Base-by-base conservation (phyloP, 495 filamentous ascomycete species). In the Annulohypoxylon moriforme region DNA sequence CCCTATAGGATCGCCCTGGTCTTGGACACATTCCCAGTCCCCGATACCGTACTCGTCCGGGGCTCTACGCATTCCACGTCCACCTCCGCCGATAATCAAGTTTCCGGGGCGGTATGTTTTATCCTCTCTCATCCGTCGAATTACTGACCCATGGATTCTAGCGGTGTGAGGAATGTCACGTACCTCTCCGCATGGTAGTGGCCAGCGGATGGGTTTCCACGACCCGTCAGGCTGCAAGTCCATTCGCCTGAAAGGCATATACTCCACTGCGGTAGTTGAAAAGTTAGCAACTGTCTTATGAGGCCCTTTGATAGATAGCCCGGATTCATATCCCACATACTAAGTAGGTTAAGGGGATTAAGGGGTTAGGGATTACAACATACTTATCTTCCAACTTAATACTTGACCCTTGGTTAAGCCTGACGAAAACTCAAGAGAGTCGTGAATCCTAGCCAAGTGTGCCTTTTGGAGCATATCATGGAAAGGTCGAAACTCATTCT, bases 201-300 rank as follows among this genome's bases (percentile, higher is more conserved):
- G 93, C 89, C 92, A 94, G 20, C 88, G 80, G 64, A 96, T 95
- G 0, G 91, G 89, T 71, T 91, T 90, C 93, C 93, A 96, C 0
- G 88, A 87, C 0, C 92, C 93, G 66, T 95, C 90, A 2, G 83
- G 60, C 55, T 88, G 85, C 18, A 96, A 75, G 74, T 95, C 93
- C 91, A 96, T 93, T 8, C 93, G 86, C 1, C 92, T 87, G 81
- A 96, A 95, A 0, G 93, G 93, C 13, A 96, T 81, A 73, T 90
- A 94, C 74, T 96, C 92, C 92, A 96, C 71, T 73, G 14, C 7
- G 22, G 42, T 14, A 22, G 3, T n/a, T 5, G 2, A 2, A n/a
- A n/a, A 0, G 29, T 73, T 55, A 73, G 66, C 24, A 44, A 2
- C 27, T 52, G 13, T 52, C 6, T 44, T 42, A 9, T 16, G 7